Evolutionary conservation across 2,329 filamentous ascomycete species (phyloP).

Genomic region (Xylariaceae sp.): DNA sequence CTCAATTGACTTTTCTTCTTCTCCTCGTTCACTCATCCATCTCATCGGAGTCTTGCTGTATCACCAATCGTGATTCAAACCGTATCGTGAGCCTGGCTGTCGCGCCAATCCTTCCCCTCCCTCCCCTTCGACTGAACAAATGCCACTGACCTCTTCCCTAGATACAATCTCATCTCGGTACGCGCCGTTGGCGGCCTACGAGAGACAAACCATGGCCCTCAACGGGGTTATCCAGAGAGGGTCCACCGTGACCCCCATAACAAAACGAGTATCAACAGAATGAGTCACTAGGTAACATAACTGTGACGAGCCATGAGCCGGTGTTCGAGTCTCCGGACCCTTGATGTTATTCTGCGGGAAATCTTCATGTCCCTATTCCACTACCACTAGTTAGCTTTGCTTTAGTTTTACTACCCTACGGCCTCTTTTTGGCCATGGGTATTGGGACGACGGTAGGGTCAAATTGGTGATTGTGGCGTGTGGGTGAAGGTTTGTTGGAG

Average conservation of each 20-base stretch:
- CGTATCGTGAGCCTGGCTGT: conserved; percentile 25
- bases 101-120: conserved; percentile 2
- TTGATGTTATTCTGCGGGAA: conserved; percentile 12
- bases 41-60: background rate
- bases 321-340: conserved; percentile 33
- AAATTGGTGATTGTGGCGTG: conserved; percentile 8
- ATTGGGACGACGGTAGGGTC: background rate
- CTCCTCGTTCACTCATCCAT: background rate
- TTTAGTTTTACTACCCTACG: background rate
- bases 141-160: conserved; percentile 15
- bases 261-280: conserved; percentile 26
- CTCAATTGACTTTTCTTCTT: background rate
- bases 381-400: background rate
- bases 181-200: conserved; percentile 24
- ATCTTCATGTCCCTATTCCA: background rate
- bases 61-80: background rate
- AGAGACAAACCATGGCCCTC: conserved; percentile 24
- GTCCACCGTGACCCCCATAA: conserved; percentile 21
- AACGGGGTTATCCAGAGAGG: conserved; percentile 13
- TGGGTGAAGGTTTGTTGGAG: conserved; percentile 1
- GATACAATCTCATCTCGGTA: conserved; percentile 25
- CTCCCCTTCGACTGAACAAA: background rate
- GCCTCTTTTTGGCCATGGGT: background rate
- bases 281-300: conserved; percentile 32
- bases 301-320: conserved; percentile 35